These are phyloP conservation scores for Torulaspora delbrueckii DNA, from an alignment of 805 yeast species.

Conservation along the genomic window DNA sequence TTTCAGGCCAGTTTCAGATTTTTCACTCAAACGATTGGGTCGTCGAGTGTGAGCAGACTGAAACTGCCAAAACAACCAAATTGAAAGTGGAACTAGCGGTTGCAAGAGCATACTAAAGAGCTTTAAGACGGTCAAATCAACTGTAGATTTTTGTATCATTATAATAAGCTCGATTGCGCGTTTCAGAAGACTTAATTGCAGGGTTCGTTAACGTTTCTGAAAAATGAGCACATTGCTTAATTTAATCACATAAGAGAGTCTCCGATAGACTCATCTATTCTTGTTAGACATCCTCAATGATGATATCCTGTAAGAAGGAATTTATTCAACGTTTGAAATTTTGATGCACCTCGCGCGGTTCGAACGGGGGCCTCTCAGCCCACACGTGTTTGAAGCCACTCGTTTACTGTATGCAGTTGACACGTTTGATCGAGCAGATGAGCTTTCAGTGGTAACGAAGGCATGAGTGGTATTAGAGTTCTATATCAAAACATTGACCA, in stretches of 20 bases:
- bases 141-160: too few relatives aligned
- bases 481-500: too few relatives aligned
- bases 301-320: too few relatives aligned
- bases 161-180: too few relatives aligned
- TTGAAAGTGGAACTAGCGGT: neutral
- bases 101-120: neutral
- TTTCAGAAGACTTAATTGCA: too few relatives aligned
- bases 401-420: neutral
- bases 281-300: too few relatives aligned
- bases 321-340: too few relatives aligned
- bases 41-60: neutral
- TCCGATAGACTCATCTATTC: too few relatives aligned
- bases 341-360: neutral
- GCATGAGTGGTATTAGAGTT: neutral
- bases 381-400: neutral
- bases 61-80: neutral
- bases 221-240: too few relatives aligned
- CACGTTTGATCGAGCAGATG: neutral
- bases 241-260: too few relatives aligned
- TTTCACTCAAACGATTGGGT: constrained; percentile 5
- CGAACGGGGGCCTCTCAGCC: neutral
- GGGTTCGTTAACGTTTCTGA: too few relatives aligned
- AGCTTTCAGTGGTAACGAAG: neutral
- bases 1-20: constrained; percentile 3
- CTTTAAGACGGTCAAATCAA: too few relatives aligned